Base-by-base conservation (phyloP, 768 basidiomycete species). In the Agrocybe chaxingu region DNA sequence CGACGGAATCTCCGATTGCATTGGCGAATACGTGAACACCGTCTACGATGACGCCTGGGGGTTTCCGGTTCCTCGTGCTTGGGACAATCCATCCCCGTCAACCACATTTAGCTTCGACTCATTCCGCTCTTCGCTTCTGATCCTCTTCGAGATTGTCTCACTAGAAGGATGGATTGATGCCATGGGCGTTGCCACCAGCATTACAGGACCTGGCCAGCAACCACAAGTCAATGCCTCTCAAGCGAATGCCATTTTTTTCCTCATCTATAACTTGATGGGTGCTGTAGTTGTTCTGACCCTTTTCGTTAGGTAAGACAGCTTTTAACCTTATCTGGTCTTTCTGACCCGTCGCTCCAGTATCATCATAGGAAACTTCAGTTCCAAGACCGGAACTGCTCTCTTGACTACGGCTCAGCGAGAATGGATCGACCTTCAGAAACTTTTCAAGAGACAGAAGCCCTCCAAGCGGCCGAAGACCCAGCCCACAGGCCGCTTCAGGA, bases 101-200 rank as follows among this genome's bases (percentile, higher is more conserved):
- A 92, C 89, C 1, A 78, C 78, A 1, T 98, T 93, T 71, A 88
- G 86, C 2, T 98, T 98, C 62, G 96, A 98, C 68, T 82, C 74
- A 10, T 98, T 98, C 69, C 76, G 80, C 6, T 70, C 85, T 3
- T 87, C 92, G 0, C 72, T 98, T 36, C 78, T 98, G 47, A 97
- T 98, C 61, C 77, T 98, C 1, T 98, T 97, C 60, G 96, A 98
- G 69, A 93, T 96, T 57, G 92, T 98, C 18, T 96, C 94, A 0
- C 71, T 97, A 43, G 94, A 96, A 69, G 96, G 96, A 2, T 98
- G 95, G 96, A 80, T 90, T n/a, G 92, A 95, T 62, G 96, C 94
- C 44, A 88, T 97, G 87, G 70, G 68, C 34, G 77, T 85, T 19
- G 87, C 86, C 1, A 89, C 89, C 66, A 82, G 84, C 54, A 87